phyloP scores from a whole-genome alignment of 2,329 filamentous ascomycete species.

The Diaporthe citrichinensis region DNA sequence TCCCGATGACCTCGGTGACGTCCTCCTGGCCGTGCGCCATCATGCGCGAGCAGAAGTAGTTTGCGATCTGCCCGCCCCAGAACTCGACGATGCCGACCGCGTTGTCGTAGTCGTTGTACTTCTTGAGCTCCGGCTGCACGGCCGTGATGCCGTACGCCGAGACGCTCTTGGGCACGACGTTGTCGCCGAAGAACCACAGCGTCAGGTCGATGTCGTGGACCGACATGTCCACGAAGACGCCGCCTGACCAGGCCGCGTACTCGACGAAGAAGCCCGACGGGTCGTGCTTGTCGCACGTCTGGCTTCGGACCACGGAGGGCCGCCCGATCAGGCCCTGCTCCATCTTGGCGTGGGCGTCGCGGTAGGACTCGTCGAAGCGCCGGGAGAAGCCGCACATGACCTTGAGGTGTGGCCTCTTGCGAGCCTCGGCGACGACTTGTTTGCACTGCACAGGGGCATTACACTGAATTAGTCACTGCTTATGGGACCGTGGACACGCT shows the following conservation, averaged over 20 bases:
- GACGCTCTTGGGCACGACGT: slow-evolving; percentile 66
- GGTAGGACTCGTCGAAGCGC: slow-evolving; percentile 77
- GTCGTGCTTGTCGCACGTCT: slow-evolving; percentile 78
- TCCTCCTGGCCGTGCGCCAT: slow-evolving; percentile 79
- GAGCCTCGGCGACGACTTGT: slow-evolving; percentile 70
- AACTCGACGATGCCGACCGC: slow-evolving; percentile 77
- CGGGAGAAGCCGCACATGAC: slow-evolving; percentile 77
- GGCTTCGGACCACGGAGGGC: slow-evolving; percentile 72
- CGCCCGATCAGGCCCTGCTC: slow-evolving; percentile 70
- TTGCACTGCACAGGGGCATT: slow-evolving; percentile 5
- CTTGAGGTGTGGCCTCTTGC: slow-evolving; percentile 70
- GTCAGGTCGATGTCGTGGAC: slow-evolving; percentile 79
- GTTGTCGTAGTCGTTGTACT: slow-evolving; percentile 73
- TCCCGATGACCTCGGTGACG: slow-evolving; percentile 77
- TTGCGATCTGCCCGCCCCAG: slow-evolving; percentile 72
- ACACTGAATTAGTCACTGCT: not conserved
- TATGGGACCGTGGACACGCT: rapidly evolving
- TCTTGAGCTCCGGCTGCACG: slow-evolving; percentile 68
- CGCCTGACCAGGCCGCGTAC: slow-evolving; percentile 75
- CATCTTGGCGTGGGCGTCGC: slow-evolving; percentile 69
- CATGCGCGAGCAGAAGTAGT: slow-evolving; percentile 75
- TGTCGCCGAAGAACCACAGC: slow-evolving; percentile 73
- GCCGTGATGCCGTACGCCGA: slow-evolving; percentile 70
- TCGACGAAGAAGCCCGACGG: slow-evolving; percentile 77
- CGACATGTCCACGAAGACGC: slow-evolving; percentile 79